These are phyloP conservation scores for Chalara sp. DNA, from an alignment of 2,329 filamentous ascomycete species.

Conservation along the genomic window DNA sequence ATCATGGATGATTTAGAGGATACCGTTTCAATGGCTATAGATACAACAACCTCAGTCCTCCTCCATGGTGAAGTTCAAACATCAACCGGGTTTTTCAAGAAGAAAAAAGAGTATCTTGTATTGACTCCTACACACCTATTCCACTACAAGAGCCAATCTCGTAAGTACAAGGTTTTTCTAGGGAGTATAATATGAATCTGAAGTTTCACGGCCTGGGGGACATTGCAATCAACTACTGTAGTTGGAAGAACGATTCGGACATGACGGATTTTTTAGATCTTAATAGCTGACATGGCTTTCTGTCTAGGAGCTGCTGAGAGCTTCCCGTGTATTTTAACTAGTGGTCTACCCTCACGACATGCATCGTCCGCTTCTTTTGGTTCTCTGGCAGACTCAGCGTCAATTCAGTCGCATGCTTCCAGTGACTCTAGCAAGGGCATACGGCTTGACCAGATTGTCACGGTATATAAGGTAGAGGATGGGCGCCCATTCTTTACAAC, in stretches of 20 bases:
- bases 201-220: too few species aligned
- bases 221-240: too few species aligned
- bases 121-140: slow-evolving; percentile 63
- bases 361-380: slow-evolving; percentile 50
- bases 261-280: too few species aligned
- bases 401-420: slow-evolving; percentile 39
- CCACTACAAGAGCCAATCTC: slow-evolving; percentile 60
- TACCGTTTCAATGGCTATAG: slow-evolving; percentile 13
- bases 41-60: slow-evolving; percentile 37
- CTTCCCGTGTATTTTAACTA: slow-evolving; percentile 45
- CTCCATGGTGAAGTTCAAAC: slow-evolving; percentile 66
- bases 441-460: slow-evolving; percentile 58
- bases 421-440: slow-evolving; percentile 47
- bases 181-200: too few species aligned
- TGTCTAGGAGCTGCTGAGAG: slow-evolving; percentile 45
- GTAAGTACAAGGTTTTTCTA: slow-evolving; percentile 20
- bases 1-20: slow-evolving; percentile 20
- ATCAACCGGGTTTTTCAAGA: slow-evolving; percentile 62
- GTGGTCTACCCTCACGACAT: slow-evolving; percentile 38
- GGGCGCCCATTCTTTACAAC: slow-evolving; percentile 59
- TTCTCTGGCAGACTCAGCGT: slow-evolving; percentile 55
- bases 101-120: slow-evolving; percentile 67
- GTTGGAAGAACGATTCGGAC: too few species aligned
- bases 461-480: slow-evolving; percentile 61
- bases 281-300: neutral